Evolutionary conservation across 345 rosid genomes (phyloP), one percentile per base, ranked within the genome.

Genomic region (Aegle marmelos): DNA sequence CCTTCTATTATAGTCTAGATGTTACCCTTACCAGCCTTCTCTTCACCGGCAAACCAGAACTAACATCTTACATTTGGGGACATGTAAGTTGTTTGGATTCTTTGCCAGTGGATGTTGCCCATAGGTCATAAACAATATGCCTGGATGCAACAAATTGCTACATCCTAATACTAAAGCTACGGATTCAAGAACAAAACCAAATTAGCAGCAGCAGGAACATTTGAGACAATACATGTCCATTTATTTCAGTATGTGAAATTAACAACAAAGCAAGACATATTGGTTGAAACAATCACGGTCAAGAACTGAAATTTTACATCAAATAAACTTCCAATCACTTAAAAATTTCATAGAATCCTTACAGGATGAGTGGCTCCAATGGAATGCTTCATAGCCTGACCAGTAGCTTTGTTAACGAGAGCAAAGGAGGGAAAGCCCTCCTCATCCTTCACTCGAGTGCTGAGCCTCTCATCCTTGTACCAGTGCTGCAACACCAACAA

Each of bases 381-480:
- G 25, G 97, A 89, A 81, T 94, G 99, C 83, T 94, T 94, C 58
- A 96, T 68, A 65, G 97, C 99, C 85, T 89, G 88, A 71, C 97
- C 95, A 68, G 94, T 91, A 69, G 89, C 95, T 83, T 92, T 94
- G 82, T 96, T 96, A 22, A 96, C 93, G 74, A 96, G 85, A 79
- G 97, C 78, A 80, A 96, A 94, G 86, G 89, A 79, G 25, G 99
- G 98, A 59, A 25, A 82, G 7, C 98, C 97, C 28, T 88, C 98
- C 76, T 80, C 89, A 73, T 96, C 98, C 79, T 92, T 96, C 65
- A 92, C 98, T 61, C 88, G 82, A 14, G 94, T 90, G 81, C 95
- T 91, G 85, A 74, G 91, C 82, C 88, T 96, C 89, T 93, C 94
- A 70, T 91, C 98, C 86, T 90, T 95, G 85, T 79, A 91, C 99